Base-by-base conservation (phyloP, 2,329 filamentous ascomycete genomes). In the Sarocladium brachiariae region DNA sequence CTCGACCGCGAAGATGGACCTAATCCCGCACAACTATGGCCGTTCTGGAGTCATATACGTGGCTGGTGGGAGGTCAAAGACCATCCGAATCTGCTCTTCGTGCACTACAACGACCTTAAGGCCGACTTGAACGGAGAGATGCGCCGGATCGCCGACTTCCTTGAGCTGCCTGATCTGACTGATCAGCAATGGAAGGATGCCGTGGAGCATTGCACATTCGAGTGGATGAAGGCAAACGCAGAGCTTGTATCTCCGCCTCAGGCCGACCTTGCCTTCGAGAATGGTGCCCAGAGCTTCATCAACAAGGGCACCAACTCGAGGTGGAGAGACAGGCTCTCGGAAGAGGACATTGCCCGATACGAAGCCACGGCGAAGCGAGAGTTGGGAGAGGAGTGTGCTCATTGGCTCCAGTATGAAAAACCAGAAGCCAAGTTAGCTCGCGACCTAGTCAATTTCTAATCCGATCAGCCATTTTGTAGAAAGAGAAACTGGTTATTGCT, bases 291-390 rank as follows among this genome's bases (percentile, higher is more conserved):
- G 23, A 49, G 21, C 35, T 53, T 53, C 37, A 51, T 53, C 50
- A 49, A 51, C 49, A 53, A 51, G 50, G 52, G 52, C 46, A 50
- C 52, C 13, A 53, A 53, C 41, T 16, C 18, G 4, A 18, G 52
- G 18, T 53, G 52, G 52, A 43, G 18, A 38, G 37, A 53, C 47
- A 43, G 25, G 3, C 45, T 53, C 5, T 13, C 63, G 8, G 69
- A 65, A 3, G 58, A 53, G 2, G 68, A 66, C 2, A 68, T 74
- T 16, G 59, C 67, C 16, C 56, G 62, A 21, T 63, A 75, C n/a
- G 73, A 74, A 57, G 57, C 67, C 34, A 56, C 61, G 2, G 64
- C 66, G 9, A 49, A 71, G 9, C 59, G 63, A 33, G 67, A 73
- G 51, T 70, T 75, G 55, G 70, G 69, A 9, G 61, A 65, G 49